Evolutionary conservation across 176 grass and related monocot genomes (phyloP).

Genomic region (Zizania latifolia): DNA sequence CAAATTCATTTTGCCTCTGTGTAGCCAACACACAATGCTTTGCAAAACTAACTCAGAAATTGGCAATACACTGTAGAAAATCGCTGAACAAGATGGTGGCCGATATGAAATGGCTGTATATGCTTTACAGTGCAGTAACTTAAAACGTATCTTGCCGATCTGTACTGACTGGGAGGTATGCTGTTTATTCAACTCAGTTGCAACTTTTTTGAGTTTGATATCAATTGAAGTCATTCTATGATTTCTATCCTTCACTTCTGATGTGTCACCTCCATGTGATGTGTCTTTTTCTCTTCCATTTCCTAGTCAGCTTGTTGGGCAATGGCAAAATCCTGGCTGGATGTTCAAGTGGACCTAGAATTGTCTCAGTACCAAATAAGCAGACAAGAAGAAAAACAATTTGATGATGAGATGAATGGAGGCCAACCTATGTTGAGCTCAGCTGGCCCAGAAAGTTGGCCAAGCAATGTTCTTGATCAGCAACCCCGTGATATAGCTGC

Average conservation of each 20-base stretch:
- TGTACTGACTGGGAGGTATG: constrained; percentile 97
- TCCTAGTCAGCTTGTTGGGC: constrained; percentile 95
- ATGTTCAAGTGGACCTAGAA: constrained; percentile 81
- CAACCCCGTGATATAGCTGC: constrained; percentile 82
- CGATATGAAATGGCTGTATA: constrained; percentile 95
- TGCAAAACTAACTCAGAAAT: constrained; percentile 21
- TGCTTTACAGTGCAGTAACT: constrained; percentile 81
- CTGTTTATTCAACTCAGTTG: constrained; percentile 27
- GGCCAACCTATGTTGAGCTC: constrained; percentile 38
- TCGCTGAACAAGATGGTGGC: constrained; percentile 90
- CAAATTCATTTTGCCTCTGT: constrained; percentile 3
- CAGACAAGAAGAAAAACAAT: constrained; percentile 58
- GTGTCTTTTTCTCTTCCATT: constrained; percentile 17
- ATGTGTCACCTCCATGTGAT: constrained; percentile 23
- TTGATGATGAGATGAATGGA: constrained; percentile 80
- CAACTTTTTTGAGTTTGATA: constrained; percentile 10
- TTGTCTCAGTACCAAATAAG: constrained; percentile 67
- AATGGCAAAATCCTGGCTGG: constrained; percentile 90
- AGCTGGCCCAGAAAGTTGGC: constrained; percentile 75
- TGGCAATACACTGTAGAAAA: constrained; percentile 60
- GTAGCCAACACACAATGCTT: neutral
- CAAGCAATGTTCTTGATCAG: constrained; percentile 81
- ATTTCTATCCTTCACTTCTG: constrained; percentile 18
- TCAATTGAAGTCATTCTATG: neutral
- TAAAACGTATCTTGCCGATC: constrained; percentile 74